These are phyloP conservation scores for Xylaria nigripes DNA, from an alignment of 495 filamentous ascomycete species.

Conservation along the genomic window DNA sequence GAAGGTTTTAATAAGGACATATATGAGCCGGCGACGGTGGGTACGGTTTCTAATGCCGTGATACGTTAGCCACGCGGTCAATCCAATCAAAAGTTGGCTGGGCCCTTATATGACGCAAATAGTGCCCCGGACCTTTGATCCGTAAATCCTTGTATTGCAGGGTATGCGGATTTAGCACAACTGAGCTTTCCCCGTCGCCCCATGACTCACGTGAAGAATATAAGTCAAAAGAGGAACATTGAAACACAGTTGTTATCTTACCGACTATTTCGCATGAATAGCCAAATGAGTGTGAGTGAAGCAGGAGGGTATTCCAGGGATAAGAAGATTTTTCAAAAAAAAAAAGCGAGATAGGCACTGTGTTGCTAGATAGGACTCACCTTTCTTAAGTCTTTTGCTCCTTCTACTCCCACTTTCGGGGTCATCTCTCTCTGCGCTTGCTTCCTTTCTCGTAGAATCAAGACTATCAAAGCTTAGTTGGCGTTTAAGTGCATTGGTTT, in stretches of 20 bases:
- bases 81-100: conserved; percentile 10
- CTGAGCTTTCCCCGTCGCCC: not conserved
- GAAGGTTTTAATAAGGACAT: conserved; percentile 89
- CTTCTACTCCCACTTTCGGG: conserved; percentile 68
- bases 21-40: conserved; percentile 89
- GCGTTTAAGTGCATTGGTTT: conserved; percentile 63
- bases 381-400: conserved; percentile 91
- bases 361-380: conserved; percentile 33
- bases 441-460: conserved; percentile 48
- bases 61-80: conserved; percentile 29
- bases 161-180: not conserved
- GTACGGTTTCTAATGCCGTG: conserved; percentile 58
- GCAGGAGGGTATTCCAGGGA: not conserved
- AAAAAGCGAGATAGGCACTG: not conserved
- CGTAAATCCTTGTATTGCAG: not conserved
- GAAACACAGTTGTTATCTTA: not conserved
- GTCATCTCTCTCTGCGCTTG: conserved; percentile 55
- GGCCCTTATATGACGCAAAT: not conserved
- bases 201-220: not conserved
- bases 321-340: not conserved
- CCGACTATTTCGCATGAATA: not conserved
- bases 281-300: not conserved
- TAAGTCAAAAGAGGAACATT: not conserved
- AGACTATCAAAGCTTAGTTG: conserved; percentile 69
- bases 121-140: not conserved